Conservation (phyloP, 129 eudicot genomes). For the Helichrysum umbraculigerum region DNA sequence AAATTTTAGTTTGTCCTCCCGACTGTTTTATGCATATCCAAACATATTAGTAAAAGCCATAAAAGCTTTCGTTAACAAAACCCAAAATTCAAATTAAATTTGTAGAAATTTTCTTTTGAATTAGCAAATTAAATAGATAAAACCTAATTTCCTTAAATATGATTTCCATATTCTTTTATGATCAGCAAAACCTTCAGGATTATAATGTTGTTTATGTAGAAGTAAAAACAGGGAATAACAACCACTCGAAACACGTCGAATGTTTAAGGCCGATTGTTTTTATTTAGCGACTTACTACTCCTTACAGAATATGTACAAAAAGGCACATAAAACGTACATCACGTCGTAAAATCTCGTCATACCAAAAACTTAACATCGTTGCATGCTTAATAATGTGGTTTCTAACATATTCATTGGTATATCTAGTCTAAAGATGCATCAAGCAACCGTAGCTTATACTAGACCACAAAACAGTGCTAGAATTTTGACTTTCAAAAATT, state of each 20-base stretch:
- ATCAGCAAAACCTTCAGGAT: no score
- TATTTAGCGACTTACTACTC: not conserved
- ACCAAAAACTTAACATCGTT: not conserved
- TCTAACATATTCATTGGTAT: not conserved
- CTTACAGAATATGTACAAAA: not conserved
- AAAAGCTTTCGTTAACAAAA: no score
- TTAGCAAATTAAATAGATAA: no score
- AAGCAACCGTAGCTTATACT: not conserved
- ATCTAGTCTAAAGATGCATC: not conserved
- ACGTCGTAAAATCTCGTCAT: not conserved
- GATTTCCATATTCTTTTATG: no score
- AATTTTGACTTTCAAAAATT: constrained; percentile 1
- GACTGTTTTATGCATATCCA: no score
- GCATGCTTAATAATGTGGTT: not conserved
- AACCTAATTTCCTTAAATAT: no score
- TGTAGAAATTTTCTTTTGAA: not conserved
- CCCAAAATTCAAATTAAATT: no score
- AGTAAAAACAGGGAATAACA: not conserved
- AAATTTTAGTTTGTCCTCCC: no score
- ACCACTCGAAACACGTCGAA: not conserved
- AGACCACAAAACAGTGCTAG: not conserved
- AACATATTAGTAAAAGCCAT: no score
- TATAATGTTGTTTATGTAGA: not conserved
- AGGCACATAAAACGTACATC: not conserved
- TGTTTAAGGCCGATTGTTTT: not conserved